phyloP scores from a whole-genome alignment of 208 protist species.

The Crithidia expoeki region DNA sequence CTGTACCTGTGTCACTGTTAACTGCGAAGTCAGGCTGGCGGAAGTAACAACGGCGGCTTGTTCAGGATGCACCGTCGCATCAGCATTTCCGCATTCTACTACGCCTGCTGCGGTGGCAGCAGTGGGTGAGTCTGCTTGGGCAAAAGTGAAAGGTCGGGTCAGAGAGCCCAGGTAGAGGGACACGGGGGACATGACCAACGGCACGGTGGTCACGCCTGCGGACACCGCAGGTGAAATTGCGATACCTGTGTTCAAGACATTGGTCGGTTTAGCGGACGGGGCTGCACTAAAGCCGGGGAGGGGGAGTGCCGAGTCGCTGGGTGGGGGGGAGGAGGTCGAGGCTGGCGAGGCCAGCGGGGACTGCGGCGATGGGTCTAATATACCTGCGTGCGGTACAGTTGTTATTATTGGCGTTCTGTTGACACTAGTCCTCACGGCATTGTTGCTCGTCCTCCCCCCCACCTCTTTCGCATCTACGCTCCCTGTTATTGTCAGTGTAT shows the following conservation, averaged over 20 bases:
- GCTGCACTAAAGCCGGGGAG: background rate
- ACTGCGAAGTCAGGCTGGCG: background rate
- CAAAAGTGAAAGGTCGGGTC: constrained; percentile 1
- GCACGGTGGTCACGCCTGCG: background rate
- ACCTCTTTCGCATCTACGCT: too few relatives aligned
- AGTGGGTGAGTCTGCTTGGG: background rate
- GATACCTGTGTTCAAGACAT: background rate
- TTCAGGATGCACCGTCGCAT: too few relatives aligned
- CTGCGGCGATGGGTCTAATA: constrained; percentile 10
- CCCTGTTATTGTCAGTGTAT: too few relatives aligned
- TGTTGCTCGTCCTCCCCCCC: background rate
- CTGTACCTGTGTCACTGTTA: background rate
- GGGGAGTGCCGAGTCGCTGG: background rate
- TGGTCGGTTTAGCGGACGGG: background rate
- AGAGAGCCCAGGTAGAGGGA: background rate
- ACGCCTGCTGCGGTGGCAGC: background rate
- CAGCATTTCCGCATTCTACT: too few relatives aligned
- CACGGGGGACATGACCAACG: background rate
- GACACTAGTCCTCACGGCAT: too few relatives aligned
- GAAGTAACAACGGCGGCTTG: too few relatives aligned
- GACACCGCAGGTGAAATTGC: background rate
- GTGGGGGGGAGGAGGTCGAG: background rate
- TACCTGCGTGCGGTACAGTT: background rate
- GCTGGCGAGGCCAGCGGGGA: background rate
- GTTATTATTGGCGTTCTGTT: too few relatives aligned